These are phyloP conservation scores for Gymnopilus dilepis DNA, from an alignment of 768 basidiomycete genomes.

Conservation along the genomic window DNA sequence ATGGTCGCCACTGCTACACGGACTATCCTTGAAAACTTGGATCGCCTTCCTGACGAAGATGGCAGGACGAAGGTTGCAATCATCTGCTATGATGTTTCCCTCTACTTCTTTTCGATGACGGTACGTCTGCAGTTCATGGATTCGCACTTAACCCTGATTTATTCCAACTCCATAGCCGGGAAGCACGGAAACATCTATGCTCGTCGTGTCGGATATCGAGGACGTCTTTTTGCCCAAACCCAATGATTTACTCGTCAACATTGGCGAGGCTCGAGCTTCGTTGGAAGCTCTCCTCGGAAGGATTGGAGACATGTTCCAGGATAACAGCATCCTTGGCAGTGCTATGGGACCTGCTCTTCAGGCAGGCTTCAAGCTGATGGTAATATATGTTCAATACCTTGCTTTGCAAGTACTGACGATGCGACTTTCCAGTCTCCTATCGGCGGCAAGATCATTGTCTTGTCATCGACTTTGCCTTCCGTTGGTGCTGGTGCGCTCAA, in stretches of 20 bases:
- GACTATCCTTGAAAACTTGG: slow-evolving; percentile 93
- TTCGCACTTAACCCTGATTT: not conserved
- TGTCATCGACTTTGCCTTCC: slow-evolving; percentile 87
- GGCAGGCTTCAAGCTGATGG: slow-evolving; percentile 95
- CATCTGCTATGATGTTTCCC: slow-evolving; percentile 87
- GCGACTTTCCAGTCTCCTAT: slow-evolving; percentile 68
- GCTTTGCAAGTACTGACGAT: not conserved
- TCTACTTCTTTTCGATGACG: slow-evolving; percentile 97
- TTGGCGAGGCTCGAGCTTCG: slow-evolving; percentile 80
- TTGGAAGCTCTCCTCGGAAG: slow-evolving; percentile 83
- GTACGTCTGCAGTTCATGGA: slow-evolving; percentile 46
- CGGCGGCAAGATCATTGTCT: slow-evolving; percentile 91
- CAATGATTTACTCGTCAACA: slow-evolving; percentile 93
- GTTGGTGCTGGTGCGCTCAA: slow-evolving; percentile 91
- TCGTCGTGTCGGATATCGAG: slow-evolving; percentile 95
- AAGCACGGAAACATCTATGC: slow-evolving; percentile 84
- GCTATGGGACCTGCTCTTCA: slow-evolving; percentile 95
- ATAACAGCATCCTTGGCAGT: slow-evolving; percentile 91
- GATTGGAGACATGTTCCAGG: slow-evolving; percentile 97
- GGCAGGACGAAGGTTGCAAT: slow-evolving; percentile 91
- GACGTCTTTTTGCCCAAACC: slow-evolving; percentile 99
- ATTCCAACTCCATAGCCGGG: slow-evolving; percentile 52
- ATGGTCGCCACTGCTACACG: slow-evolving; percentile 99
- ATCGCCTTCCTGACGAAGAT: slow-evolving; percentile 95
- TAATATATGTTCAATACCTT: slow-evolving; percentile 34